These are phyloP conservation scores for Sporothrix pallida DNA, from an alignment of 2,329 filamentous ascomycete genomes.

Conservation along the genomic window DNA sequence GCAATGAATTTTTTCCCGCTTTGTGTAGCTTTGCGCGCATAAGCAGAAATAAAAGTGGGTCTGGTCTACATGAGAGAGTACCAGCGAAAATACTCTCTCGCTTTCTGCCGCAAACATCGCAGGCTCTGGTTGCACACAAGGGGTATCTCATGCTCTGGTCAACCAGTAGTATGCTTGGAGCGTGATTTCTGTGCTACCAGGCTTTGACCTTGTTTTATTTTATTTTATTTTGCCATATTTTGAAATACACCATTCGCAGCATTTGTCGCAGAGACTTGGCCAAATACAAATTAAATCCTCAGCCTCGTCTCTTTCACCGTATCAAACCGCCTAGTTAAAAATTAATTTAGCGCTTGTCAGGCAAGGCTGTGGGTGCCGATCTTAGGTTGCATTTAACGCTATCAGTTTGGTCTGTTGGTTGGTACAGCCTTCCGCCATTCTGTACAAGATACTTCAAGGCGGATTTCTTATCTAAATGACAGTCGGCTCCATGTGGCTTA, in stretches of 20 bases:
- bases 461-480: too few species aligned
- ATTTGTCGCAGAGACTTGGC: too few species aligned
- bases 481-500: too few species aligned
- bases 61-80: background rate
- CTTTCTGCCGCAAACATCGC: background rate
- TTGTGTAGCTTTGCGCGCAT: constrained; percentile 28
- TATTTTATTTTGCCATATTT: background rate
- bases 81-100: background rate
- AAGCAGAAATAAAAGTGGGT: constrained; percentile 27
- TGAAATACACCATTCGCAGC: background rate
- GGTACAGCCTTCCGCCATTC: background rate
- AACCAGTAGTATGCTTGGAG: too few species aligned
- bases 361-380: constrained; percentile 12
- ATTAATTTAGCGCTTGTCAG: constrained; percentile 6
- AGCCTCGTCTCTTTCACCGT: background rate
- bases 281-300: background rate
- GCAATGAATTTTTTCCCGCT: constrained; percentile 24
- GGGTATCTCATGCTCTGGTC: too few species aligned
- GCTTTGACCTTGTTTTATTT: background rate
- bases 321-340: background rate
- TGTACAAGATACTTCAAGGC: background rate
- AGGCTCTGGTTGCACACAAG: background rate
- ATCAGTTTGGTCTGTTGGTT: background rate
- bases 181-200: too few species aligned
- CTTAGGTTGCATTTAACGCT: constrained; percentile 2